A percentile compares a stretch with the other conserved stretches of the same genome.
These are phyloP conservation scores for Citrus hindsii DNA, from an alignment of 345 rosid species.

Conservation along the genomic window DNA sequence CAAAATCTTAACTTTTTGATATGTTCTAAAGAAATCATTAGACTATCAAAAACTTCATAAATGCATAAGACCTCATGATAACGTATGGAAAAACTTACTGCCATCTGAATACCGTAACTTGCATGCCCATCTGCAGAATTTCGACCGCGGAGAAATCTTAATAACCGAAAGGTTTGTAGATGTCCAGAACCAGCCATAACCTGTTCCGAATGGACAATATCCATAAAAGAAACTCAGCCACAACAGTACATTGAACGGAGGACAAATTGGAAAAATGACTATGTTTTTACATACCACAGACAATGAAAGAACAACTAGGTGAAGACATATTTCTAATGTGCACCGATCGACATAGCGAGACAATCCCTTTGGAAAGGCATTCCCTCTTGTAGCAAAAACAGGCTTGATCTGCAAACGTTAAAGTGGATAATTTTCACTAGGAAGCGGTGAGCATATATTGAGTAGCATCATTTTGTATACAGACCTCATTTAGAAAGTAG, in stretches of 20 bases:
- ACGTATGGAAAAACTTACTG: constrained; percentile 45
- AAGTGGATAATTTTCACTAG: constrained; percentile 11
- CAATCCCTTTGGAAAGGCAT: constrained; percentile 70
- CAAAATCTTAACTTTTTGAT: not conserved
- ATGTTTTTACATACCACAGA: constrained; percentile 57
- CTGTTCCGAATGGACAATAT: constrained; percentile 33
- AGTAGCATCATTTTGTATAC: constrained; percentile 22
- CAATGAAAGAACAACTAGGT: constrained; percentile 79
- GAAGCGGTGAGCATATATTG: not conserved
- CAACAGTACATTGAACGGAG: not conserved
- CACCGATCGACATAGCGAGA: constrained; percentile 80
- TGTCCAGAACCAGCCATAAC: constrained; percentile 99
- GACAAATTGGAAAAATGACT: not conserved
- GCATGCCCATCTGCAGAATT: constrained; percentile 83
- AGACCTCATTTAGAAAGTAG: constrained; percentile 87
- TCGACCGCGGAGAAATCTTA: constrained; percentile 80
- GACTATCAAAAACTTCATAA: not conserved
- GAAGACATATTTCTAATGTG: constrained; percentile 91
- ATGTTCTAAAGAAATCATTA: not conserved
- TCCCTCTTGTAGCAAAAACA: constrained; percentile 46
- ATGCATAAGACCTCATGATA: not conserved
- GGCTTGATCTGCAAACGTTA: constrained; percentile 71
- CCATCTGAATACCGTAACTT: constrained; percentile 89
- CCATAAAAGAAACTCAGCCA: constrained; percentile 9
- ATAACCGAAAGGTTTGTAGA: constrained; percentile 71